These are phyloP conservation scores for Tieghemostelium lacteum DNA, from an alignment of 78 protist genomes.

Conservation along the genomic window DNA sequence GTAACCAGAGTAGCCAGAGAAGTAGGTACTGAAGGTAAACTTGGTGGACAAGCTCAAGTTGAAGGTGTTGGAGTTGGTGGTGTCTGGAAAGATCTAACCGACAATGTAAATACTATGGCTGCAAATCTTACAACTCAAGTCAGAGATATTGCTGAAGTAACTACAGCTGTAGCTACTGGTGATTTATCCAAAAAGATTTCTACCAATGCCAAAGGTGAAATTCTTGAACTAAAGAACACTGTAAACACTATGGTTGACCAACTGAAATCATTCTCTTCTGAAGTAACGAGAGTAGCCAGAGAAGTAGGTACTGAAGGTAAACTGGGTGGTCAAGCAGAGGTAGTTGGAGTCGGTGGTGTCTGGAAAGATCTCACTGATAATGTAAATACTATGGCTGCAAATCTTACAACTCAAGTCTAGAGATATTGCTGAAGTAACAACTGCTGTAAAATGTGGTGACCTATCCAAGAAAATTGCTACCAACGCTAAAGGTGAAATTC, in stretches of 20 bases:
- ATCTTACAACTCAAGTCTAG: constrained; percentile 56
- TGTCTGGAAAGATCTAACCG: constrained; percentile 41
- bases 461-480: constrained; percentile 46
- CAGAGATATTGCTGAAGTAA: constrained; percentile 49
- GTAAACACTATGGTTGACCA: constrained; percentile 61
- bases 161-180: constrained; percentile 64
- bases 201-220: constrained; percentile 26
- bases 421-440: constrained; percentile 63
- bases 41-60: constrained; percentile 55
- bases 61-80: constrained; percentile 44
- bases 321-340: constrained; percentile 76
- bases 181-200: constrained; percentile 40
- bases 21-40: constrained; percentile 69
- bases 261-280: constrained; percentile 43
- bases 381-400: constrained; percentile 82
- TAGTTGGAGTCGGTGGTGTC: constrained; percentile 59
- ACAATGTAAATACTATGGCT: constrained; percentile 72
- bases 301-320: constrained; percentile 80
- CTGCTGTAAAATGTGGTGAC: constrained; percentile 49
- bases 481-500: constrained; percentile 70
- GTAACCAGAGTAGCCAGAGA: constrained; percentile 62
- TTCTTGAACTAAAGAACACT: constrained; percentile 40
- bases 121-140: constrained; percentile 60
- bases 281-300: constrained; percentile 67
- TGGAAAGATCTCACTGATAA: constrained; percentile 76